Percentiles rank a stretch among this genome's conserved stretches.
Evolutionary conservation across 129 eudicot species (phyloP).

Genomic region (Saussurea involucrata): DNA sequence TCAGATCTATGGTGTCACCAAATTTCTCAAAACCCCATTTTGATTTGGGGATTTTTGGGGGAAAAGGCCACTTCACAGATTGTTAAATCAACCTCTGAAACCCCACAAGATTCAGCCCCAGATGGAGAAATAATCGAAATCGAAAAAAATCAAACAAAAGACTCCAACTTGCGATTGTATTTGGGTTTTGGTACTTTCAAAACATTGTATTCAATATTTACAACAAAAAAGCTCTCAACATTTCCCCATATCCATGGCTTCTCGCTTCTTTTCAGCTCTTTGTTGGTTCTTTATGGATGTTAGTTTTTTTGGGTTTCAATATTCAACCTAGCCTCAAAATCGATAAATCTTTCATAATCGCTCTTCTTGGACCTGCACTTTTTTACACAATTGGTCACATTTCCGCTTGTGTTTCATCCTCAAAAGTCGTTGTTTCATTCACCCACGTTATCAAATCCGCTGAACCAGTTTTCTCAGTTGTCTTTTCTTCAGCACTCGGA

Average conservation of each 20-base stretch:
- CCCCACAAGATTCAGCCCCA: conserved; percentile 41
- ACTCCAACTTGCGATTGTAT: conserved; percentile 62
- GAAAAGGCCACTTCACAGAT: conserved; percentile 35
- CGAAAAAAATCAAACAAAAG: conserved; percentile 52
- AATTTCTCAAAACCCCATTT: conserved; percentile 18
- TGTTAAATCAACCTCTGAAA: conserved; percentile 36
- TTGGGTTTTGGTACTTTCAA: conserved; percentile 93
- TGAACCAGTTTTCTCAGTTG: conserved; percentile 84
- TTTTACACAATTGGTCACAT: conserved; percentile 97
- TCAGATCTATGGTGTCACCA: conserved; percentile 27
- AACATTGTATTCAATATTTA: conserved; percentile 89
- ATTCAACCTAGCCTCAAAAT: conserved; percentile 76
- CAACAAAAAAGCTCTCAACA: conserved; percentile 69
- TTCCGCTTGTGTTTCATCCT: conserved; percentile 96
- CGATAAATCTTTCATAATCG: conserved; percentile 63
- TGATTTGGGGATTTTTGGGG: conserved; percentile 22
- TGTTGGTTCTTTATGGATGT: conserved; percentile 81
- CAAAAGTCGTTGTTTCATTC: conserved; percentile 96
- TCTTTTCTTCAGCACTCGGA: conserved; percentile 80
- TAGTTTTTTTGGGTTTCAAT: conserved; percentile 69
- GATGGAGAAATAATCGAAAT: conserved; percentile 54
- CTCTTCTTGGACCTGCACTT: conserved; percentile 89
- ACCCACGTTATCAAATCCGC: conserved; percentile 97
- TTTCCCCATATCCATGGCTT: conserved; percentile 91
- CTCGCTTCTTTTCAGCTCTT: conserved; percentile 86